Conservation (phyloP, 495 filamentous ascomycete species). For the Hyphodiscus hymeniophilus region DNA sequence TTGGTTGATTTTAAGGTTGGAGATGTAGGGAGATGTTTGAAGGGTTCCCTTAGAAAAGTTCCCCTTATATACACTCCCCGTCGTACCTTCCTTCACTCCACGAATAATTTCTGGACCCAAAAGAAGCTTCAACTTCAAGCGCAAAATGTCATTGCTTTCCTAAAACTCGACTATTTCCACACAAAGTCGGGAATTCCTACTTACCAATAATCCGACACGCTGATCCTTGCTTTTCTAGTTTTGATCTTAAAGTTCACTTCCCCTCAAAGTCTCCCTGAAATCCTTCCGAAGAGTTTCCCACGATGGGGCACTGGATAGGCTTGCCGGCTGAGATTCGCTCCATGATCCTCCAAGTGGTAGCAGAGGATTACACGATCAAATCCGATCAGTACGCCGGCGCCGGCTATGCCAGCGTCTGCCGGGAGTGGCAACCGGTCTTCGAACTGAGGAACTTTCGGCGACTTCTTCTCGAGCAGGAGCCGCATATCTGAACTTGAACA, state of each 20-base stretch:
- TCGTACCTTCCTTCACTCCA: too few relatives aligned
- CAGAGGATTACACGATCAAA: conserved; percentile 20
- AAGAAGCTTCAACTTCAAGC: too few relatives aligned
- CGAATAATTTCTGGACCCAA: too few relatives aligned
- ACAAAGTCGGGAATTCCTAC: too few relatives aligned
- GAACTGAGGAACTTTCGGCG: conserved; percentile 20
- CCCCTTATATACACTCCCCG: too few relatives aligned
- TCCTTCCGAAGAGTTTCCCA: conserved; percentile 15
- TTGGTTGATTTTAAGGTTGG: too few relatives aligned
- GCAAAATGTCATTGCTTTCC: too few relatives aligned
- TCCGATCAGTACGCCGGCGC: conserved; percentile 16
- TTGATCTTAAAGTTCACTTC: conserved; percentile 15
- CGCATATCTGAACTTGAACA: conserved; percentile 19
- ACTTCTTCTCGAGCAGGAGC: conserved; percentile 19
- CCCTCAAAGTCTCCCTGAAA: conserved; percentile 7
- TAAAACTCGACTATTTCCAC: too few relatives aligned
- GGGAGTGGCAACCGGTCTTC: conserved; percentile 22
- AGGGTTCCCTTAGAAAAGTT: too few relatives aligned
- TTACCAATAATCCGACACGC: conserved; percentile 10
- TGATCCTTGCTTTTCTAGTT: conserved; percentile 17
- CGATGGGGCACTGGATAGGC: conserved; percentile 15
- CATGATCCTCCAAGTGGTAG: conserved; percentile 20
- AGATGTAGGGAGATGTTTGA: too few relatives aligned
- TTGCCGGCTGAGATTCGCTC: conserved; percentile 20
- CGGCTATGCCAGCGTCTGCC: conserved; percentile 20